Base-by-base conservation (phyloP, 2,329 filamentous ascomycete species). In the Pleoardoris graminearum region DNA sequence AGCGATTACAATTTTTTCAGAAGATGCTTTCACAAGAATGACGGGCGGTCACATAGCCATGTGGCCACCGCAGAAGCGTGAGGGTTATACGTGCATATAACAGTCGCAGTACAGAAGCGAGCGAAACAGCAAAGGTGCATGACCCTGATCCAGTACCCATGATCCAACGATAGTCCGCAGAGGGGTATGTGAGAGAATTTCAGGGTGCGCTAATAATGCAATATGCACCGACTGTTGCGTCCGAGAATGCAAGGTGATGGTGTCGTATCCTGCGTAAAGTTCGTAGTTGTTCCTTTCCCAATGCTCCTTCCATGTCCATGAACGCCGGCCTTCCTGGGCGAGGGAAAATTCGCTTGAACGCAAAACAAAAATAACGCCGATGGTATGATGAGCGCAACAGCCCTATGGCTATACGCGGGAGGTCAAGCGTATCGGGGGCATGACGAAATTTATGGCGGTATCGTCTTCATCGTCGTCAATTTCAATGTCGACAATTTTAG, bases 361-460 rank as follows among this genome's bases (percentile, higher is more conserved):
- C 66, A 63, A 37, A 61, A 12, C 55, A n/a, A n/a, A n/a, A n/a
- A 54, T 36, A 21, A 45, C 8, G 10, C 17, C 17, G 48, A 55
- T 29, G 52, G 51, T 27, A 55, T 43, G 16, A 46, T 33, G 42
- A 44, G 11, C 19, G 41, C 39, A 21, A 45, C 23, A 51, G 53
- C 36, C 32, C 14, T 19, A 7, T 48, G 33, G 60, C 48, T 52
- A 63, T 29, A 53, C 59, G 11, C 69, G 67, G 11, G 71, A 72
- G 8, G 69, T 74, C 35, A 73, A 52, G 27, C 71, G 66, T 16
- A 74, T 60, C 21, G 71, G 69, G 10, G 71, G 70, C 65, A 73
- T 65, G n/a, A 68, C 62, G 37, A 72, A 72, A 22, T 68, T 62
- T 4, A 54, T 47, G 11, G 72, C 66, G 23, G 71, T 68, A 3